Evolutionary conservation across 345 rosid species (phyloP).

Genomic region (Gossypium anomalum): DNA sequence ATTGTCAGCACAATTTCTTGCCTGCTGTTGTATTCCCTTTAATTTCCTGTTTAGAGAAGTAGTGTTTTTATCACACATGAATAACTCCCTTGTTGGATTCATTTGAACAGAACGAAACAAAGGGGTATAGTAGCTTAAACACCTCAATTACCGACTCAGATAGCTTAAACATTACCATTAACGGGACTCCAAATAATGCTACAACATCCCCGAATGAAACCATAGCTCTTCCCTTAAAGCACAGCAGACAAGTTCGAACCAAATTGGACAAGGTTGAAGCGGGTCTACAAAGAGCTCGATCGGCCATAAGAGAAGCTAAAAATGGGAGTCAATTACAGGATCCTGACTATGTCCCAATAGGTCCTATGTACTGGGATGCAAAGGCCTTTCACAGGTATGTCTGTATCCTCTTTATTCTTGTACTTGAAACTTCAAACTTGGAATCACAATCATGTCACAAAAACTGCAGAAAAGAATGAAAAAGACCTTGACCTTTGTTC

Average conservation of each 20-base stretch:
- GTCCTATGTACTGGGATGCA: conserved; percentile 2
- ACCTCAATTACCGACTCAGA: background rate
- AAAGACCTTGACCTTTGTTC: background rate
- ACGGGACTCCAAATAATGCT: background rate
- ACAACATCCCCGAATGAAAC: background rate
- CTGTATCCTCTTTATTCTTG: background rate
- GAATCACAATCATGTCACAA: too few relatives aligned
- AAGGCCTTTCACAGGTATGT: conserved; percentile 3
- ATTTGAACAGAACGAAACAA: background rate
- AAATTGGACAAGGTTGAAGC: conserved; percentile 35
- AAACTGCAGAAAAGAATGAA: background rate
- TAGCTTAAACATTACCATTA: background rate
- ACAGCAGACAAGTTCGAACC: conserved; percentile 13
- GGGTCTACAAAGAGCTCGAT: background rate
- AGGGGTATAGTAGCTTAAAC: background rate
- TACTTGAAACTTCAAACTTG: too few relatives aligned
- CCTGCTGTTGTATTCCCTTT: background rate
- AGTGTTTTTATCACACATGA: background rate
- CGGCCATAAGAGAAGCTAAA: background rate
- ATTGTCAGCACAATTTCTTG: background rate
- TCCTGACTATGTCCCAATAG: background rate
- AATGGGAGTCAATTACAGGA: background rate
- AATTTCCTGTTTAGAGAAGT: background rate
- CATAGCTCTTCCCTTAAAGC: background rate
- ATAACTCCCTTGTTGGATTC: background rate